Evolutionary conservation across 768 basidiomycete species (phyloP), one percentile per base, ranked within the genome.

Genomic region (Tulasnella sp.): DNA sequence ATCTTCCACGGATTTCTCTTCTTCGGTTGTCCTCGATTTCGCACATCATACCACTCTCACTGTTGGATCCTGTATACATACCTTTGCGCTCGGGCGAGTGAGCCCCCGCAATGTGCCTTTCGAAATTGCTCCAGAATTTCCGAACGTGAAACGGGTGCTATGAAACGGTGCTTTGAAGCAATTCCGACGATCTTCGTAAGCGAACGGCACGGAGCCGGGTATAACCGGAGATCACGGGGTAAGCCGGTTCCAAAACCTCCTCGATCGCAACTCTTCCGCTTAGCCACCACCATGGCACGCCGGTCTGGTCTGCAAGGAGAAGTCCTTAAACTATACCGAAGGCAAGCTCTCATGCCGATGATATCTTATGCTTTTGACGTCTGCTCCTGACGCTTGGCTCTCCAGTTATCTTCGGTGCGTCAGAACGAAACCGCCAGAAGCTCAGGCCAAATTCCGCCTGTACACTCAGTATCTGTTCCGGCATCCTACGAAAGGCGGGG

Each of bases 401-500:
- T 15, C 42, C 18, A 72, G 69, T 20, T 77, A 46, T 39, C 44
- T 77, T 46, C 44, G 51, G 11, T 77, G 37, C 40, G 71, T 77
- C 11, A 40, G 70, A 70, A 44, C 61, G 11, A 75, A 74, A 71
- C 44, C 74, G 61, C 61, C 61, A 67, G 61, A 67, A 16, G 61
- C 61, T 5, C 44, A 48, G 5, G 23, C 70, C 51, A 75, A 75
- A 51, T 75, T 75, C 55, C 71, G 71, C 26, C 46, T 73, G n/a
- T 46, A 44, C 35, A 51, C 74, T 70, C 70, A 90, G 79, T 91
- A 91, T 83, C 88, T 86, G 16, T 95, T 95, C 84, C 91, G 85
- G 82, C 86, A 85, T 7, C 77, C 77, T 5, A 48, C 77, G 29
- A 91, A 91, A 81, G 91, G 92, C 5, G 81, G 86, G 5, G 85